Evolutionary conservation across 352 stramenopile genomes (phyloP).

Genomic region (Phytophthora hybrid): DNA sequence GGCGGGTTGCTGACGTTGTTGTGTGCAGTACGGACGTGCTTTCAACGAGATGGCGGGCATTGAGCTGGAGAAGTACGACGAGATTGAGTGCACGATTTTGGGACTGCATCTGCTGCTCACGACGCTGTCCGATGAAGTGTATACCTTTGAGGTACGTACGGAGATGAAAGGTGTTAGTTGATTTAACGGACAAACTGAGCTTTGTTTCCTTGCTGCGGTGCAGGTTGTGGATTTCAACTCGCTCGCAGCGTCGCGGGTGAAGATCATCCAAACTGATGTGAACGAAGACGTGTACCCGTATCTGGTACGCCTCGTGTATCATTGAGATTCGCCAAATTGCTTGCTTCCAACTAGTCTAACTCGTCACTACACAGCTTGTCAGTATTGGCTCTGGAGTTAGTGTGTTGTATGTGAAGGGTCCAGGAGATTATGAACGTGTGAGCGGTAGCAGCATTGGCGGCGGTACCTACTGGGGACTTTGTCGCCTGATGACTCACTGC

Average conservation of each 20-base stretch:
- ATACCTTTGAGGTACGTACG: slow-evolving; percentile 94
- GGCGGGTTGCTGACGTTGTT: background rate
- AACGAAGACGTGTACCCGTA: slow-evolving; percentile 88
- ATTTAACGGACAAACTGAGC: background rate
- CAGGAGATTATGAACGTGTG: slow-evolving; percentile 96
- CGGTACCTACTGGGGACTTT: slow-evolving; percentile 99
- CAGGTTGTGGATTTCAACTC: slow-evolving; percentile 86
- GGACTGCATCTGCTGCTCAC: slow-evolving; percentile 98
- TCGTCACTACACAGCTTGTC: slow-evolving; percentile 77
- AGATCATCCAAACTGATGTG: slow-evolving; percentile 80
- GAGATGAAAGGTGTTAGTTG: background rate
- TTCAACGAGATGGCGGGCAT: slow-evolving; percentile 87
- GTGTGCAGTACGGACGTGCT: slow-evolving; percentile 63
- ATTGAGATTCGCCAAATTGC: background rate
- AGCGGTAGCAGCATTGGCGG: slow-evolving; percentile 98
- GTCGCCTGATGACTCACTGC: slow-evolving; percentile 93
- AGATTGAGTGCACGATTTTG: slow-evolving; percentile 97
- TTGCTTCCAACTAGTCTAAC: slow-evolving; percentile 1
- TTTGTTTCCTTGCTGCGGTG: background rate
- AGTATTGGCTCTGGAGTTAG: slow-evolving; percentile 99
- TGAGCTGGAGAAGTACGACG: slow-evolving; percentile 87
- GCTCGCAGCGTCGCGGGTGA: slow-evolving; percentile 76
- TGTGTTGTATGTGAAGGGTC: slow-evolving; percentile 95
- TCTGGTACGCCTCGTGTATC: slow-evolving; percentile 51
- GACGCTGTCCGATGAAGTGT: slow-evolving; percentile 97